These are phyloP conservation scores for Lotmaria passim DNA, from an alignment of 208 protist genomes.

Conservation along the genomic window DNA sequence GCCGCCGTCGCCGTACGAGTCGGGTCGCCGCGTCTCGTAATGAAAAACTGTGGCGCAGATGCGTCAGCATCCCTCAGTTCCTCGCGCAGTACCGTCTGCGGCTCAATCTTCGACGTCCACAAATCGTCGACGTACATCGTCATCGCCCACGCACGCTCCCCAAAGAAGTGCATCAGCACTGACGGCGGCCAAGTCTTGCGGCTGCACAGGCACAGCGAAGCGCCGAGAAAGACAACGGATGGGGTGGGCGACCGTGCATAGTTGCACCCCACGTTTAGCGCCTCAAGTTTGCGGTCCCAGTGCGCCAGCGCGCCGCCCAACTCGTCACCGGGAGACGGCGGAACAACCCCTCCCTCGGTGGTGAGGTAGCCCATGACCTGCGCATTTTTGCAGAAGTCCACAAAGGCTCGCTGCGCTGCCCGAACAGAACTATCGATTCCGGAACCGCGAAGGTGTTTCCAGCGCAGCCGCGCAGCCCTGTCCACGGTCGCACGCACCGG, in stretches of 20 bases:
- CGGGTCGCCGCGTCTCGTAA: neutral
- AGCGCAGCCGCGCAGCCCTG: neutral
- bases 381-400: slow-evolving; percentile 8
- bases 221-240: slow-evolving; percentile 12
- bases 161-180: slow-evolving; percentile 5
- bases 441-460: neutral
- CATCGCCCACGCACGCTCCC: neutral
- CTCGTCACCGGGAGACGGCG: neutral
- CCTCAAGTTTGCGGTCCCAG: neutral
- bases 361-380: slow-evolving; percentile 1
- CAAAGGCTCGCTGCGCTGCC: slow-evolving; percentile 1
- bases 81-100: slow-evolving; percentile 14
- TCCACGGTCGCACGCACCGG: neutral
- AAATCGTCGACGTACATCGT: slow-evolving; percentile 10
- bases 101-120: slow-evolving; percentile 14
- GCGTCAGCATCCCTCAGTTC: neutral
- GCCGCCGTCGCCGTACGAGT: too few relatives aligned
- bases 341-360: neutral
- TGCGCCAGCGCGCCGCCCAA: neutral
- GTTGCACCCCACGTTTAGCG: slow-evolving; percentile 1
- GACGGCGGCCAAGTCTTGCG: slow-evolving; percentile 6
- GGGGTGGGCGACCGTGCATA: neutral
- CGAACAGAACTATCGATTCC: neutral
- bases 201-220: slow-evolving; percentile 17
- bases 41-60: neutral